Percentiles rank a stretch among this genome's conserved stretches.
Evolutionary conservation across 1,139 yeast genomes (phyloP).

Genomic region (Geotrichum klebahnii): DNA sequence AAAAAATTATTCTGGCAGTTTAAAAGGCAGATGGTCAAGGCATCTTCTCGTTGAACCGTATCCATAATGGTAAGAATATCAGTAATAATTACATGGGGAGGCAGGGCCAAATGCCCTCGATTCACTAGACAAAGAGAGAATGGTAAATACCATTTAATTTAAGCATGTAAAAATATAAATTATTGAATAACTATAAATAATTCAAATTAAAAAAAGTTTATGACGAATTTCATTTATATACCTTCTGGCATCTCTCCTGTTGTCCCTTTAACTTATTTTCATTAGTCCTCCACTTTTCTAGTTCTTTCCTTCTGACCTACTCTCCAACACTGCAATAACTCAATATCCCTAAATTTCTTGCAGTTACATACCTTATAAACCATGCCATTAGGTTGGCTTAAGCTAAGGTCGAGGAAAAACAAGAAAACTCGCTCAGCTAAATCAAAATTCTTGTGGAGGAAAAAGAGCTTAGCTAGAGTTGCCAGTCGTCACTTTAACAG

Average conservation of each 20-base stretch:
- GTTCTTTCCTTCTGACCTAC: not conserved
- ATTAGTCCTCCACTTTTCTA: not conserved
- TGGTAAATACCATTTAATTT: too few relatives aligned
- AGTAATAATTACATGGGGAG: too few relatives aligned
- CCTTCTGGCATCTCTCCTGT: not conserved
- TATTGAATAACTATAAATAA: too few relatives aligned
- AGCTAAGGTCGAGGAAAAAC: not conserved
- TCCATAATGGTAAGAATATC: too few relatives aligned
- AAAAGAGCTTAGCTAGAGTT: constrained; percentile 1
- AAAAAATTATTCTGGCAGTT: too few relatives aligned
- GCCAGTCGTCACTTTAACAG: constrained; percentile 7
- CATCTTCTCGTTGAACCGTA: too few relatives aligned
- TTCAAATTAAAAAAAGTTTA: too few relatives aligned
- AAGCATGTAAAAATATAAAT: too few relatives aligned
- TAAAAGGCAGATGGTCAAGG: too few relatives aligned
- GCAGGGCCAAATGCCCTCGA: too few relatives aligned
- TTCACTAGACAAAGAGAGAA: too few relatives aligned
- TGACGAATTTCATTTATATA: too few relatives aligned
- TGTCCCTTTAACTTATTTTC: not conserved
- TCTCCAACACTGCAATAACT: not conserved
- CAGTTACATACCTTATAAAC: not conserved
- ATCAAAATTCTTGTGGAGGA: not conserved
- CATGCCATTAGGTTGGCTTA: constrained; percentile 6
- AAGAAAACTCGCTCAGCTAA: constrained; percentile 3
- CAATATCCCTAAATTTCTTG: not conserved